Conservation (phyloP, 768 basidiomycete species). For the Pleurotus salmoneostramineus region DNA sequence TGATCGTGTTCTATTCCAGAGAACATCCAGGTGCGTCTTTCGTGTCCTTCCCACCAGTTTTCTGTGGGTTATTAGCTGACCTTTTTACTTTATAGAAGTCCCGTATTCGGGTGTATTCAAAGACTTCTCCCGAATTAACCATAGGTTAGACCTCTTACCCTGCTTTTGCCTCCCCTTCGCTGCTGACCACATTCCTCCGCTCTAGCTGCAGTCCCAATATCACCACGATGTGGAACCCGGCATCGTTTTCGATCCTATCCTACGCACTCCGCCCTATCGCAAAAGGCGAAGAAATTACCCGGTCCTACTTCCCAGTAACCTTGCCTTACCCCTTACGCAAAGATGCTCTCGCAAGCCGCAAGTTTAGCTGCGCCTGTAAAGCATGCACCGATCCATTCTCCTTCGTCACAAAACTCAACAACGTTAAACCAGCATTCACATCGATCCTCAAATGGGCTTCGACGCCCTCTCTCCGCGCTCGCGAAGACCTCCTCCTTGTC, state of each 20-base stretch:
- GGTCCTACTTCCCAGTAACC: neutral
- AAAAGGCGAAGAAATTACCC: neutral
- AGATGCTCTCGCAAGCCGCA: neutral
- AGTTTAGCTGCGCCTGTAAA: neutral
- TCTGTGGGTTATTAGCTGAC: too few relatives aligned
- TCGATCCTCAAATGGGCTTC: neutral
- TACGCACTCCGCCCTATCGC: neutral
- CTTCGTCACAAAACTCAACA: neutral
- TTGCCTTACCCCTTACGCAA: neutral
- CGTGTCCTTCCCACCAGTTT: too few relatives aligned
- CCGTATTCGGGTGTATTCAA: neutral
- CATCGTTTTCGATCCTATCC: neutral
- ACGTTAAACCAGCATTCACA: neutral
- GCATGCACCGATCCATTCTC: neutral
- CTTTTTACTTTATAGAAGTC: too few relatives aligned
- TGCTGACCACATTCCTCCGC: neutral
- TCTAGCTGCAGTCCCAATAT: neutral
- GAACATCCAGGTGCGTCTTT: too few relatives aligned
- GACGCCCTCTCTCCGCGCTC: neutral
- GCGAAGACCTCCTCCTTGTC: neutral
- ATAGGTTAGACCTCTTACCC: neutral
- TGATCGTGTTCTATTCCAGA: too few relatives aligned
- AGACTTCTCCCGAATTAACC: neutral
- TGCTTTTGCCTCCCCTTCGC: neutral
- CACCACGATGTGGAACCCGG: neutral